These are phyloP conservation scores for Curvularia spicifera DNA, from an alignment of 2,329 filamentous ascomycete species.

Conservation along the genomic window DNA sequence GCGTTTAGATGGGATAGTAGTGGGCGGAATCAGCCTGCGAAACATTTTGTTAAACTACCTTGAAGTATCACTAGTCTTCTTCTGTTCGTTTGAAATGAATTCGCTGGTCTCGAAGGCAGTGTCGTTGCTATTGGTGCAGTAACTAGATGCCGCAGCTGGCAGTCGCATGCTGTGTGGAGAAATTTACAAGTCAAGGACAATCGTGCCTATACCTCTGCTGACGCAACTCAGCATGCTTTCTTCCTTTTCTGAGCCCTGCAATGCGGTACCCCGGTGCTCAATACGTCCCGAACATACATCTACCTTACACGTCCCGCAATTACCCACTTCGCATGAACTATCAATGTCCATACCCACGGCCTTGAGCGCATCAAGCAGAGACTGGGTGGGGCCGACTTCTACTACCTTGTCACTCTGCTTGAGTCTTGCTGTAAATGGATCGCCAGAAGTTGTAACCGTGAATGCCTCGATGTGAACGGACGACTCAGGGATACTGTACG, in stretches of 20 bases:
- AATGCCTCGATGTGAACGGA: conserved; percentile 70
- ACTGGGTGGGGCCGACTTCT: conserved; percentile 52
- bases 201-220: conserved; percentile 43
- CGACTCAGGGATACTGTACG: conserved; percentile 54
- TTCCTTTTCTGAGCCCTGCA: conserved; percentile 47
- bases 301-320: conserved; percentile 54
- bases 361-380: conserved; percentile 52
- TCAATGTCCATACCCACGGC: conserved; percentile 54
- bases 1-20: background rate
- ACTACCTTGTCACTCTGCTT: conserved; percentile 53
- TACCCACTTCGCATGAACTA: conserved; percentile 53
- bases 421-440: conserved; percentile 66
- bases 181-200: conserved; percentile 41
- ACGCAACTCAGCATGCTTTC: conserved; percentile 50
- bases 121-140: background rate
- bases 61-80: too few relatives aligned
- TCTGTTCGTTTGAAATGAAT: background rate
- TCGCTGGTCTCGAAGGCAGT: background rate
- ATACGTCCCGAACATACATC: conserved; percentile 49
- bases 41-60: background rate
- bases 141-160: background rate
- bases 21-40: background rate
- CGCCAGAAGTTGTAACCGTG: conserved; percentile 59
- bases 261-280: conserved; percentile 50
- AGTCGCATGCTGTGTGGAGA: background rate